phyloP scores from a whole-genome alignment of 116 monocot species.

The Dioscorea cayenensis region DNA sequence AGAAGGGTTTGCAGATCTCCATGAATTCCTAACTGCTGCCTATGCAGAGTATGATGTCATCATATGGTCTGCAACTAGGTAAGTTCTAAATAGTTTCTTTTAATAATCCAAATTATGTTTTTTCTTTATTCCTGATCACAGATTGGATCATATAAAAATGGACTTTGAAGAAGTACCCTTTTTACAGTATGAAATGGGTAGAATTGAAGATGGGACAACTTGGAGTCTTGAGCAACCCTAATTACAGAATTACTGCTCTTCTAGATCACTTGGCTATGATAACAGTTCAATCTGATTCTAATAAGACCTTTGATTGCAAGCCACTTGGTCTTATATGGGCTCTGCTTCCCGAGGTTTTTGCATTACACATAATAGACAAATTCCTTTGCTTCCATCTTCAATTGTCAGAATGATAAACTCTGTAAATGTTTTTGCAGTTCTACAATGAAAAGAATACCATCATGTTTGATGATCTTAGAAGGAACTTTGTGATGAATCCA shows the following conservation, averaged over 20 bases:
- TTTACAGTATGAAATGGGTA: conserved; percentile 94
- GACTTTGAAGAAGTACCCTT: conserved; percentile 1
- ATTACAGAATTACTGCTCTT: conserved; percentile 90
- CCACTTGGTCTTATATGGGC: conserved; percentile 96
- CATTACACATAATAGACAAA: not conserved
- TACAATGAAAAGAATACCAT: conserved; percentile 78
- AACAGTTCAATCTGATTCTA: conserved; percentile 77
- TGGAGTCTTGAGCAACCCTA: conserved; percentile 79
- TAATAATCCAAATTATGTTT: not conserved
- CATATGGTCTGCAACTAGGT: conserved; percentile 99
- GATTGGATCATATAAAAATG: not conserved
- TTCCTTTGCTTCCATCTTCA: conserved; percentile 1
- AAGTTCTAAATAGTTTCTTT: conserved; percentile 6
- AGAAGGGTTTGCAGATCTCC: conserved; percentile 69
- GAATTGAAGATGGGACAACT: conserved; percentile 94
- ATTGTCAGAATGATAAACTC: not conserved
- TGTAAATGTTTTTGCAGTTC: conserved; percentile 42
- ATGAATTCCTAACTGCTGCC: conserved; percentile 85
- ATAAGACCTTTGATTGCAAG: conserved; percentile 90
- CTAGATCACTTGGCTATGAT: conserved; percentile 97
- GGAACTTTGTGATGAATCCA: conserved; percentile 99
- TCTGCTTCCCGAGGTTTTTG: conserved; percentile 76
- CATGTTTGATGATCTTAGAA: conserved; percentile 92
- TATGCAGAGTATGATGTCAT: conserved; percentile 94
- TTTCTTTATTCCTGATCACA: not conserved